Base-by-base conservation (phyloP, 2,329 filamentous ascomycete species). In the Beauveria sp. region DNA sequence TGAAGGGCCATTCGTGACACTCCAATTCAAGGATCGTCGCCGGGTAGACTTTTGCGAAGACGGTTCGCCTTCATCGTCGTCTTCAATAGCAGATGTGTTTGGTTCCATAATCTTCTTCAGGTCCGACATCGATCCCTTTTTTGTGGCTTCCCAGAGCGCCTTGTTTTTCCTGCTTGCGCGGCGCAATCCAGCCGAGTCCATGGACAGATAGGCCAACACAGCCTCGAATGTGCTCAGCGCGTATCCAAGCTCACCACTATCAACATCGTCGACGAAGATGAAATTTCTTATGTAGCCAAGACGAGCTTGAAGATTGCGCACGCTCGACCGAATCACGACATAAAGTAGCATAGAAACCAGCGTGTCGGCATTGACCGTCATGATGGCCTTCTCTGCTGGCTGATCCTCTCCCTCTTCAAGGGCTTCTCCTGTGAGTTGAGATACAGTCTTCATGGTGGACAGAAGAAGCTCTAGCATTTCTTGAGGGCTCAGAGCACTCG, bases 251-350 rank as follows among this genome's bases (percentile, higher is more conserved):
- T 99, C 95, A 54, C 95, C 95, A 64, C 87, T 96, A 67, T 99
- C 95, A 9, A 99, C 92, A 75, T 99, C 95, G 68, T 98, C 95
- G 56, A 96, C 93, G 74, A 96, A 99, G 67, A 97, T 95, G 71
- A 97, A 99, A 69, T 96, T 91, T 49, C 93, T 89, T 82, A 98
- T 96, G 72, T 98, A 99, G n/a, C 89, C 81, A 52, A 99, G 78
- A 22, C 93, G 85, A 3, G 95, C 92, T 68, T 96, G 91, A 9
- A 99, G 79, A 74, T 97, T 88, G 63, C 90, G 87, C 28, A 96
- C 87, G 64, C 95, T 90, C 12, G 93, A 91, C 65, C 93, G 85
- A 64, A 99, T 98, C 12, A 99, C 90, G 18, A 99, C 92, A 64
- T 96, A 87, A 22, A 99, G 80, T 16, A 99, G 81, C 63, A 99